phyloP scores from a whole-genome alignment of 805 yeast species.

The Candida orba region DNA sequence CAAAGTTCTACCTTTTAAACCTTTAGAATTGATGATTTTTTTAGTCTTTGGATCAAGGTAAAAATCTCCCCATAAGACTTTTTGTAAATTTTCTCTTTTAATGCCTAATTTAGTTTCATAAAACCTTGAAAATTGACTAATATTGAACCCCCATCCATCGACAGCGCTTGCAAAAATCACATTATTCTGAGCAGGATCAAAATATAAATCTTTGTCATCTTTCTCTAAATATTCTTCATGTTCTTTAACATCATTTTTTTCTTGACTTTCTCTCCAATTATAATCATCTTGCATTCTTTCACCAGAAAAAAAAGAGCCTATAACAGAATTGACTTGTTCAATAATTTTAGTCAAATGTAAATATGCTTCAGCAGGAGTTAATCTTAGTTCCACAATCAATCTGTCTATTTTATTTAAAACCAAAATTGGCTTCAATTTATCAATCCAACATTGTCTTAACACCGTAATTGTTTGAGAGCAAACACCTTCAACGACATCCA shows the following conservation, averaged over 20 bases:
- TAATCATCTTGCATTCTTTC: conserved; percentile 87
- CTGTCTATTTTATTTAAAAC: conserved; percentile 91
- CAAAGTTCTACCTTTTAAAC: conserved; percentile 50
- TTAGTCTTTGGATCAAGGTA: conserved; percentile 86
- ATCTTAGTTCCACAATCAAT: conserved; percentile 69
- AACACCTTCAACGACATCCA: conserved; percentile 97
- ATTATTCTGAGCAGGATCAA: conserved; percentile 80
- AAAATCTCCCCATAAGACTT: conserved; percentile 94
- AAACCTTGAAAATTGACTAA: conserved; percentile 81
- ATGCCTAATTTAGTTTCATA: conserved; percentile 82
- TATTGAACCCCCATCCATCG: conserved; percentile 97
- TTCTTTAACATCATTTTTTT: conserved; percentile 28
- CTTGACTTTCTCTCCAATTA: conserved; percentile 62
- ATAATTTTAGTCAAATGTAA: conserved; percentile 67
- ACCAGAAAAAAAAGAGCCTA: conserved; percentile 89
- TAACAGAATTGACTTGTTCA: conserved; percentile 91
- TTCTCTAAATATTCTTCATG: conserved; percentile 56
- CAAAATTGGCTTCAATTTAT: conserved; percentile 77
- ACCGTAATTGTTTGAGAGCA: conserved; percentile 97
- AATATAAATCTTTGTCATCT: conserved; percentile 77
- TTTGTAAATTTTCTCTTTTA: conserved; percentile 67
- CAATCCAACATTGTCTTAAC: conserved; percentile 91
- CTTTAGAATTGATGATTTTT: conserved; percentile 63
- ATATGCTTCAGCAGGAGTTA: conserved; percentile 82
- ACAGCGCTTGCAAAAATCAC: conserved; percentile 87